Evolutionary conservation across 371 early-diverging fungal species (phyloP), one percentile per base, ranked within the genome.

Genomic region (Circinella minor): DNA sequence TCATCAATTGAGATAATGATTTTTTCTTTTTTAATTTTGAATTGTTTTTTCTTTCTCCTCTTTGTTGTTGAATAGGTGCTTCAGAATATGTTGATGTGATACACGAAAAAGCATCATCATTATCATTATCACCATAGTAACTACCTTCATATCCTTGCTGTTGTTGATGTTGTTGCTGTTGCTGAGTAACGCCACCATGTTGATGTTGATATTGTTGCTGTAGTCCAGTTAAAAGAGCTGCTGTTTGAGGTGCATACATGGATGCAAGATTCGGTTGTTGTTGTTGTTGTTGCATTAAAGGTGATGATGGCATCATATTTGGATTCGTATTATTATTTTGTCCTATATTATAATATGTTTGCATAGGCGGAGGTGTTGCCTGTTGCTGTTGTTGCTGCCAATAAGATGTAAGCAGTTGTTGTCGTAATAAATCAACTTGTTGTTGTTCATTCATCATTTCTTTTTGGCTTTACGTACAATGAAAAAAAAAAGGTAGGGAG

Each of bases 1-100:
- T 51, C 10, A n/a, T 37, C 14, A 46, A 20, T 36, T 48, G 34
- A 10, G 48, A 27, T 18, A 65, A 65, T 10, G 65, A 65, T 65
- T 65, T 65, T 15, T 65, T 65, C 65, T 65, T 65, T 65, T 65
- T 65, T 34, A 65, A 36, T 61, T 61, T 61, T 36, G 62, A 11
- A n/a, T 65, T 54, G 47, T 36, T 49, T 7, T 11, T 17, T 13
- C 20, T 51, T 17, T 43, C 15, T 15, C 43, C 43, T 43, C 43
- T 39, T 38, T 1, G 43, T 14, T 6, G 46, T 17, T 43, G 17
- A n/a, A 10, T 39, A 43, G 43, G 43, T 43, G 43, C 9, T 39
- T 43, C 14, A n/a, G 15, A 1, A 46, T 18, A 18, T 27, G 27
- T 27, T 27, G 43, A 37, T n/a, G 57, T 47, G 14, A 47, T 47